Percentiles rank a stretch among this genome's conserved stretches.
Evolutionary conservation across 371 early-diverging fungal species (phyloP).

Genomic region (Lichtheimia ornata): DNA sequence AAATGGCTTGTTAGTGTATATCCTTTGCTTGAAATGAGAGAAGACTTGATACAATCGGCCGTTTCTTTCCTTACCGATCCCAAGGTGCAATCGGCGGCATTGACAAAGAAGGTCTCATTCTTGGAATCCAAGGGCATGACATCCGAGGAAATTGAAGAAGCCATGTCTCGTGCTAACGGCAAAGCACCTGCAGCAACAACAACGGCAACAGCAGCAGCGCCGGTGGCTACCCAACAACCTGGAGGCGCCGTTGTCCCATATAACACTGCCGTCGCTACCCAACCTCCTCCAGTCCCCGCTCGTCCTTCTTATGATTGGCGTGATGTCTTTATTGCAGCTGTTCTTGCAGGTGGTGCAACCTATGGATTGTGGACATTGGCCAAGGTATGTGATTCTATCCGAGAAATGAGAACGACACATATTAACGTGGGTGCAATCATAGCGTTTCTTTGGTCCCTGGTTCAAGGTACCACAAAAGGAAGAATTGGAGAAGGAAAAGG

Average conservation of each 20-base stretch:
- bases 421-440: constrained; percentile 6
- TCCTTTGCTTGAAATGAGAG: constrained; percentile 47
- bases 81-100: constrained; percentile 84
- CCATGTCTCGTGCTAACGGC: constrained; percentile 70
- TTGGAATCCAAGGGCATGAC: constrained; percentile 95
- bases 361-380: constrained; percentile 82
- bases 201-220: constrained; percentile 20
- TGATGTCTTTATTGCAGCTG: constrained; percentile 89
- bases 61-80: constrained; percentile 92
- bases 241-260: constrained; percentile 5
- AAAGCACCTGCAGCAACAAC: constrained; percentile 20
- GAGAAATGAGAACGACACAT: neutral
- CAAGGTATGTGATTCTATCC: constrained; percentile 54
- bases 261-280: constrained; percentile 17
- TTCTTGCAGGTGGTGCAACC: constrained; percentile 84
- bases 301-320: constrained; percentile 85
- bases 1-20: neutral
- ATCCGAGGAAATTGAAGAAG: constrained; percentile 89
- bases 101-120: constrained; percentile 91
- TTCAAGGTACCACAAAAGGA: constrained; percentile 68
- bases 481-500: constrained; percentile 72
- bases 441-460: constrained; percentile 74
- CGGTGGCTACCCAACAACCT: constrained; percentile 19
- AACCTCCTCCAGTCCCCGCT: constrained; percentile 68
- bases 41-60: constrained; percentile 85